Conservation (phyloP, 2,329 filamentous ascomycete genomes). For the Talaromyces rugulosus region DNA sequence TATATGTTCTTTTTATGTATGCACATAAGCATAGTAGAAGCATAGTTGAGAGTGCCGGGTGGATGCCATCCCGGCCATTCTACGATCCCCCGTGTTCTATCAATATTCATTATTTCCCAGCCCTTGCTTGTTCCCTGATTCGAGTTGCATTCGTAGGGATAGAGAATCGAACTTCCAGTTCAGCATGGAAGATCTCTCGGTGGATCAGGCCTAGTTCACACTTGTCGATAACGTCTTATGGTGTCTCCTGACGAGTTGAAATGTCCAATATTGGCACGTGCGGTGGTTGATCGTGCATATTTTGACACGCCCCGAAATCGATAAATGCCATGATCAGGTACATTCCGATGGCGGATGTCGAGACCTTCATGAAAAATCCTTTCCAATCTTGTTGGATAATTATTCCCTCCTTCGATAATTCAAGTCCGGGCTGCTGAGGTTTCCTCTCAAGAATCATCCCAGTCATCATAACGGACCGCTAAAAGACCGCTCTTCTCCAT, state of each 20-base stretch:
- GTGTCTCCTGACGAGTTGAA: too few species aligned
- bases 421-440: background rate
- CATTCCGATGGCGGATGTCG: background rate
- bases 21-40: background rate
- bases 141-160: background rate
- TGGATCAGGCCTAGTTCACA: too few species aligned
- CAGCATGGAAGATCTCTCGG: too few species aligned
- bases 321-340: background rate
- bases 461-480: constrained; percentile 1
- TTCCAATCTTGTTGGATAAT: background rate
- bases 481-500: constrained; percentile 9
- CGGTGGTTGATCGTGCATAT: too few species aligned
- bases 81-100: background rate
- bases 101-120: background rate
- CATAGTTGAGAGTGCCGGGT: too few species aligned
- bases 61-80: background rate
- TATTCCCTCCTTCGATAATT: background rate
- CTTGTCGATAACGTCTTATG: too few species aligned
- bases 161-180: background rate
- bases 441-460: background rate
- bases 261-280: too few species aligned
- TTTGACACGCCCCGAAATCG: background rate
- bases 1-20: background rate
- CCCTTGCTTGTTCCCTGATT: background rate
- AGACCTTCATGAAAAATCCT: background rate